Conservation (phyloP, 2,329 filamentous ascomycete species). For the Dactylella cylindrospora region DNA sequence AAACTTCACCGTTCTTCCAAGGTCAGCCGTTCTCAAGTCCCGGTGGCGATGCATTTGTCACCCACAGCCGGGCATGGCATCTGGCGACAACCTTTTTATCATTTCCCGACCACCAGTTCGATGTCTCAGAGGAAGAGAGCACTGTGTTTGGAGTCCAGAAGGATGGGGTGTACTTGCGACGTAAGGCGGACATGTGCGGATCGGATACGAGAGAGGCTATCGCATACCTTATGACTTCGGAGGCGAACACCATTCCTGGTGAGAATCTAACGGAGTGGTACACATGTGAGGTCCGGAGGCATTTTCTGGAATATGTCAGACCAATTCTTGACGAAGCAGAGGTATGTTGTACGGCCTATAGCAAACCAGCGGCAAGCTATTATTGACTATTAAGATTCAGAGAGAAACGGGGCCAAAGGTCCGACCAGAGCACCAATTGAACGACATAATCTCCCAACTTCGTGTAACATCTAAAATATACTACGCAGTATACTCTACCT, state of each 20-base stretch:
- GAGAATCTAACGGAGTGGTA: slow-evolving; percentile 49
- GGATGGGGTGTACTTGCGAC: slow-evolving; percentile 34
- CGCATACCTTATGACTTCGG: slow-evolving; percentile 45
- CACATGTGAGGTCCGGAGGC: slow-evolving; percentile 48
- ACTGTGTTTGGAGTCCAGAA: slow-evolving; percentile 39
- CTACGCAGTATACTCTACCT: slow-evolving; percentile 36
- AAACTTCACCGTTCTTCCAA: slow-evolving; percentile 23
- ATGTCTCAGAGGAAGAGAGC: slow-evolving; percentile 39
- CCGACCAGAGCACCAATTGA: slow-evolving; percentile 34
- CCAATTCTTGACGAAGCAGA: slow-evolving; percentile 44
- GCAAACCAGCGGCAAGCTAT: not conserved
- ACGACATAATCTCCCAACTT: slow-evolving; percentile 36
- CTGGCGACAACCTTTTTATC: slow-evolving; percentile 47
- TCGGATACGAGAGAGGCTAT: slow-evolving; percentile 46
- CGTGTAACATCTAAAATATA: slow-evolving; percentile 39
- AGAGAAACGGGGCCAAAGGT: slow-evolving; percentile 15
- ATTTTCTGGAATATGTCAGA: slow-evolving; percentile 48
- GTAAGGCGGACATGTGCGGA: slow-evolving; percentile 44
- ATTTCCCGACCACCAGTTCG: slow-evolving; percentile 46
- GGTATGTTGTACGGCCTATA: slow-evolving; percentile 1
- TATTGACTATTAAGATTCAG: no score
- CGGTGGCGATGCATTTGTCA: slow-evolving; percentile 41
- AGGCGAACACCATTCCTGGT: slow-evolving; percentile 32
- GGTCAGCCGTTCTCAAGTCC: slow-evolving; percentile 28
- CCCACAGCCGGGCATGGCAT: slow-evolving; percentile 47